phyloP scores from a whole-genome alignment of 2,329 filamentous ascomycete genomes.

The Curvularia sp. region DNA sequence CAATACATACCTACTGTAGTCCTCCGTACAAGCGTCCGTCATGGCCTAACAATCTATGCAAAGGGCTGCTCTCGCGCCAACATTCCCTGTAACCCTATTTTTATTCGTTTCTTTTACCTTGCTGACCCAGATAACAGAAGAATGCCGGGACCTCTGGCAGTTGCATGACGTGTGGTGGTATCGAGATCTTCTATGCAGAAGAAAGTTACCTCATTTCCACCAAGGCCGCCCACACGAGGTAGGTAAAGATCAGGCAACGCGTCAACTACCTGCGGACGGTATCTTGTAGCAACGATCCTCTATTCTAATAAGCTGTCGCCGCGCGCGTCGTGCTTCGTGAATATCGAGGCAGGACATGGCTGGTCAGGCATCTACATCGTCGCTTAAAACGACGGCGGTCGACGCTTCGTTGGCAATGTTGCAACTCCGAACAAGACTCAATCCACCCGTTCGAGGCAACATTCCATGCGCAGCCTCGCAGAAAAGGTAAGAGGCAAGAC shows the following conservation, averaged over 20 bases:
- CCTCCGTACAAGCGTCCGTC: neutral
- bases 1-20: neutral
- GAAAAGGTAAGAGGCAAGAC: neutral
- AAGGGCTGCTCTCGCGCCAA: neutral
- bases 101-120: constrained; percentile 1
- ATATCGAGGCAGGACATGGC: neutral
- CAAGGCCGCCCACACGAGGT: neutral
- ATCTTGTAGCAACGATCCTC: neutral
- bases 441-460: neutral
- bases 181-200: neutral
- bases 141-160: neutral
- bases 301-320: neutral
- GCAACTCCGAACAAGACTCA: neutral
- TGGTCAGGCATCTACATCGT: neutral
- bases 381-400: constrained; percentile 11
- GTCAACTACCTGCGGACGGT: neutral
- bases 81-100: neutral
- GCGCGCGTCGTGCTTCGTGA: neutral
- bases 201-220: neutral
- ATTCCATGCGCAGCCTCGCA: neutral
- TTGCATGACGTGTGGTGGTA: neutral
- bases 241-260: neutral
- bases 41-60: neutral
- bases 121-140: neutral
- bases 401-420: neutral